phyloP scores from a whole-genome alignment of 805 yeast species.

The Debaryomyces hansenii region DNA sequence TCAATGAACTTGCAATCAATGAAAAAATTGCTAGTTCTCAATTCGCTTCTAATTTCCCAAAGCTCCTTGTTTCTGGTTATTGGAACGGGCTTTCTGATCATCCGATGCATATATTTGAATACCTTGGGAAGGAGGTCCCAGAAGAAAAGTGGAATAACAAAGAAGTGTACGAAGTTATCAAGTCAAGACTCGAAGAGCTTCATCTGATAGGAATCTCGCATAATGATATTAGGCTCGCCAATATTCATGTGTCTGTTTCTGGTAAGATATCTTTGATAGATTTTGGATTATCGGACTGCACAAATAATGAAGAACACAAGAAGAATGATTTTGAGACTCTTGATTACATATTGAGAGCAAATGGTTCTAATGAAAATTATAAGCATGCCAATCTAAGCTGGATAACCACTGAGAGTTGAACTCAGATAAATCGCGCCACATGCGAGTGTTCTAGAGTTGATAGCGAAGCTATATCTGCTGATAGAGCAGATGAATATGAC shows the following conservation, averaged over 20 bases:
- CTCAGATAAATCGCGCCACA: too few species aligned
- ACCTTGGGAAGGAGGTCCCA: background rate
- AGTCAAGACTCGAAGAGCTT: background rate
- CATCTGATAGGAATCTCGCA: slow-evolving; percentile 1
- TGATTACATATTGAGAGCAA: too few species aligned
- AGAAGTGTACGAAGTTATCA: background rate
- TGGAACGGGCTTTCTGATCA: slow-evolving; percentile 1
- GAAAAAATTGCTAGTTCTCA: background rate
- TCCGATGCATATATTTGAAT: slow-evolving; percentile 1
- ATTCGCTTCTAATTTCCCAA: slow-evolving; percentile 1
- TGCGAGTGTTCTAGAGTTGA: too few species aligned
- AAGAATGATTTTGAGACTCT: background rate
- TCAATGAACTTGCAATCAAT: background rate
- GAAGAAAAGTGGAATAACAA: background rate
- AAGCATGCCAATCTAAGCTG: too few species aligned
- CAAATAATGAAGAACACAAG: slow-evolving; percentile 1
- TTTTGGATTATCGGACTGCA: slow-evolving; percentile 1
- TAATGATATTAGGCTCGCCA: background rate
- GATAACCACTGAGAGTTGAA: too few species aligned
- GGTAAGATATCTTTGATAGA: slow-evolving; percentile 2
- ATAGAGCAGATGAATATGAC: too few species aligned
- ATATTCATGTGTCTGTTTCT: background rate
- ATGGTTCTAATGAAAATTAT: too few species aligned
- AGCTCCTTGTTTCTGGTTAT: slow-evolving; percentile 2
- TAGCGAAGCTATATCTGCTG: too few species aligned